Conservation (phyloP, 306 rosid genomes). For the Alnus rubra region DNA sequence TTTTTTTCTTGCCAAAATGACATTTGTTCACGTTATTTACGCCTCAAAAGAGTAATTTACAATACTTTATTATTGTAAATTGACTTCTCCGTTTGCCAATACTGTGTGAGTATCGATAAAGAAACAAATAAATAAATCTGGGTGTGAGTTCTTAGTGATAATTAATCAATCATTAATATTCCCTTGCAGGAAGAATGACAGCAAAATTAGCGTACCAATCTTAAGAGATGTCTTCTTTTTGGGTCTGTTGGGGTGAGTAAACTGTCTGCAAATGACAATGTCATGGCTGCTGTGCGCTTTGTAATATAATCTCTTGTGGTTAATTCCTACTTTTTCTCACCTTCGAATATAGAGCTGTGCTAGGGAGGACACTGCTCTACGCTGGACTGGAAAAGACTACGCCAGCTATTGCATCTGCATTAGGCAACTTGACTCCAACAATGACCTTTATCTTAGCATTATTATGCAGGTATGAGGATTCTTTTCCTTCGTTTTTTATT, state of each 20-base stretch:
- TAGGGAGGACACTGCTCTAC: slow-evolving; percentile 20
- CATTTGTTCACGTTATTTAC: too few relatives aligned
- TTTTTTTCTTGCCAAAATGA: too few relatives aligned
- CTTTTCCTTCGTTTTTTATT: neutral
- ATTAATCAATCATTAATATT: too few relatives aligned
- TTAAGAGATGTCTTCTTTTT: slow-evolving; percentile 24
- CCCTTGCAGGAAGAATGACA: slow-evolving; percentile 18
- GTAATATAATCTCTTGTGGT: too few relatives aligned
- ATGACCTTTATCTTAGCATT: slow-evolving; percentile 27
- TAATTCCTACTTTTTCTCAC: too few relatives aligned
- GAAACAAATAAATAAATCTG: too few relatives aligned
- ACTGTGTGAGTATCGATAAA: too few relatives aligned
- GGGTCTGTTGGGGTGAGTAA: slow-evolving; percentile 24
- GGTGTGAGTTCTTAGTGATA: too few relatives aligned
- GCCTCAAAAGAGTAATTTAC: too few relatives aligned
- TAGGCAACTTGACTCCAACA: slow-evolving; percentile 22
- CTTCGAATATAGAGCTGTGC: neutral
- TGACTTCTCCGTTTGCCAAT: too few relatives aligned
- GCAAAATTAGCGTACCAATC: slow-evolving; percentile 19
- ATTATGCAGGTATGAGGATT: slow-evolving; percentile 15
- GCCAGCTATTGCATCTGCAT: slow-evolving; percentile 19
- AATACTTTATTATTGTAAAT: too few relatives aligned
- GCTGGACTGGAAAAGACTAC: slow-evolving; percentile 26
- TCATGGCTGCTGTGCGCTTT: too few relatives aligned
- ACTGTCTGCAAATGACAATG: neutral